Base-by-base conservation (phyloP, 1,284 basidiomycete genomes). In the Rhodotorula mucilaginosa region DNA sequence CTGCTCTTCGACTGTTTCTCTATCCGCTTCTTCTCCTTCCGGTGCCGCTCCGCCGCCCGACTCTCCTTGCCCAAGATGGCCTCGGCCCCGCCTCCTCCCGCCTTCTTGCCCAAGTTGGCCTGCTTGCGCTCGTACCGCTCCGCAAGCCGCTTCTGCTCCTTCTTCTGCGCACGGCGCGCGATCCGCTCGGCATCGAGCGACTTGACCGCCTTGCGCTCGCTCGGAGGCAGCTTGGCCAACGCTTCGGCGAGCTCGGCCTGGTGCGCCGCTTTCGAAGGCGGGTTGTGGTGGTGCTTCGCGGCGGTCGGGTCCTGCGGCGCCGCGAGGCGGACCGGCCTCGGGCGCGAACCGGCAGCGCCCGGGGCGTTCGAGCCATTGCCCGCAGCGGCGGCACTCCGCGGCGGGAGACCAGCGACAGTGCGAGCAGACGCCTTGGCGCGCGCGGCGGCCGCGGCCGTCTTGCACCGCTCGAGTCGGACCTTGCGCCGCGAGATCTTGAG, bases 401-500 rank as follows among this genome's bases (percentile, higher is more conserved):
- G 34, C 5, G 64, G n/a, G 13, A 48, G 46, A 18, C 68, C 18
- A 1, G 65, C 67, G 23, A 66, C 58, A 5, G 69, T 58, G 7
- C 63, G 52, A 15, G 68, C 58, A 0, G 69, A 66, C 29, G 61
- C 70, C 59, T 67, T 71, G 58, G 64, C 51, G 44, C 77, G 74
- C 19, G 73, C 72, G 29, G 77, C 76, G 44, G 78, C 77, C 49
- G 80, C 72, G 0, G 82, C 76, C 4, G 83, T 88, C 81, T 91
- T 94, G 84, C 91, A 94, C 58, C 89, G 85, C 79, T 95, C 90
- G 15, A 96, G 87, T 23, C 93, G 89, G 4, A 96, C 84, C 76
- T 89, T 91, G 69, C 92, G 90, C 81, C 95, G 95, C 19, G 91
- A 91, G 78, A 96, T 91, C 80, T 90, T 92, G 80, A 96, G 87